phyloP scores from a whole-genome alignment of 192 early-diverging fungal species.

The Pilaira anomala region DNA sequence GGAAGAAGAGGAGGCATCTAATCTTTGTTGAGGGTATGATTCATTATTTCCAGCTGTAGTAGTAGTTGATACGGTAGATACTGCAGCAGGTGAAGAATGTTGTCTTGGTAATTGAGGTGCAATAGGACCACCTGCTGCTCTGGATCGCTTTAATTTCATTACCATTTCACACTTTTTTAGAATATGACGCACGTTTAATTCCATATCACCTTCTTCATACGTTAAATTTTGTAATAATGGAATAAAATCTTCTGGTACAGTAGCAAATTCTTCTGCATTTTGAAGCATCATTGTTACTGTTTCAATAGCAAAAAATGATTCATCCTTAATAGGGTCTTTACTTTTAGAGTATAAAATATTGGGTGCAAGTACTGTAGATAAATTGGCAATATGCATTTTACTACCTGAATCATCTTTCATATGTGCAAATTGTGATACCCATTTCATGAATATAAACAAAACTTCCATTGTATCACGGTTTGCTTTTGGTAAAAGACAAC shows the following conservation, averaged over 20 bases:
- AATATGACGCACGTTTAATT: constrained; percentile 51
- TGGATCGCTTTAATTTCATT: constrained; percentile 45
- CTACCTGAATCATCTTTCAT: constrained; percentile 61
- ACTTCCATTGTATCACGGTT: constrained; percentile 95
- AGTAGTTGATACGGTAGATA: neutral
- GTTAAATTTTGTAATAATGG: constrained; percentile 48
- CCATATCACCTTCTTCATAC: constrained; percentile 43
- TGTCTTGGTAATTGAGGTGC: constrained; percentile 19
- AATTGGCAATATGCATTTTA: constrained; percentile 89
- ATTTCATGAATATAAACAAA: constrained; percentile 79
- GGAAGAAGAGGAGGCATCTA: neutral
- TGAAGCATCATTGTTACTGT: constrained; percentile 65
- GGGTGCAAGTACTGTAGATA: constrained; percentile 93
- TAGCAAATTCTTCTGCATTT: constrained; percentile 63
- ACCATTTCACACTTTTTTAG: constrained; percentile 53
- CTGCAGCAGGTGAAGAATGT: constrained; percentile 21
- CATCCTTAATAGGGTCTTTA: constrained; percentile 76
- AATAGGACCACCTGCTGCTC: constrained; percentile 24
- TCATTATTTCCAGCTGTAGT: neutral
- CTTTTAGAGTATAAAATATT: constrained; percentile 88
- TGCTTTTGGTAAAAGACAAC: constrained; percentile 84
- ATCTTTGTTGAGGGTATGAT: neutral
- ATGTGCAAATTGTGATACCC: constrained; percentile 76
- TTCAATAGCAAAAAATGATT: constrained; percentile 65
- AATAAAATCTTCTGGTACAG: constrained; percentile 55